A percentile compares a stretch with the other conserved stretches of the same genome.
Evolutionary conservation across 73 alveolate species (phyloP).

Genomic region (Stentor coeruleus): DNA sequence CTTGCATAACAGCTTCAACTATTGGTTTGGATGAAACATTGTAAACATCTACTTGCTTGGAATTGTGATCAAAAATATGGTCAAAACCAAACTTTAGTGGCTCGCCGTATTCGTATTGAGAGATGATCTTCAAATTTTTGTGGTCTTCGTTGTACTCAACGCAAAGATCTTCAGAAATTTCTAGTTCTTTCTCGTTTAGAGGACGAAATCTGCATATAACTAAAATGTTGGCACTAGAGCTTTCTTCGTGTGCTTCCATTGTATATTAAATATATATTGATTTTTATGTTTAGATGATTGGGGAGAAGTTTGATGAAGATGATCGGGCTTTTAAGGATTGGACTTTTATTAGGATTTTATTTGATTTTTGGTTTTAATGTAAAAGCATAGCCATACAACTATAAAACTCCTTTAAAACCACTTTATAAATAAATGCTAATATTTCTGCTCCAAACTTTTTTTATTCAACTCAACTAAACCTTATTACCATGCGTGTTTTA

Average conservation of each 20-base stretch:
- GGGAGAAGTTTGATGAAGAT: too few relatives aligned
- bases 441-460: too few relatives aligned
- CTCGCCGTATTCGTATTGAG: neutral
- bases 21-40: conserved; percentile 18
- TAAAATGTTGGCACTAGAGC: neutral
- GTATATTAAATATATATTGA: too few relatives aligned
- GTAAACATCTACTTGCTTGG: conserved; percentile 7
- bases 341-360: too few relatives aligned
- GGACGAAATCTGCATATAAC: conserved; percentile 21
- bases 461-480: too few relatives aligned
- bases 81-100: conserved; percentile 60
- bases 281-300: too few relatives aligned
- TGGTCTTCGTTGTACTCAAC: neutral
- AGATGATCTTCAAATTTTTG: neutral
- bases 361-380: too few relatives aligned
- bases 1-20: conserved; percentile 16
- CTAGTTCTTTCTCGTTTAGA: neutral
- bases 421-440: too few relatives aligned
- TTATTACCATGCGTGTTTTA: too few relatives aligned
- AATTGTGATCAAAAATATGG: conserved; percentile 24
- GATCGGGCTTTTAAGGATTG: too few relatives aligned
- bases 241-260: neutral
- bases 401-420: too few relatives aligned
- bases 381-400: too few relatives aligned
- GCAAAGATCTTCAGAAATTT: neutral